These are phyloP conservation scores for Arabis alpina DNA, from an alignment of 345 rosid genomes.

Conservation along the genomic window DNA sequence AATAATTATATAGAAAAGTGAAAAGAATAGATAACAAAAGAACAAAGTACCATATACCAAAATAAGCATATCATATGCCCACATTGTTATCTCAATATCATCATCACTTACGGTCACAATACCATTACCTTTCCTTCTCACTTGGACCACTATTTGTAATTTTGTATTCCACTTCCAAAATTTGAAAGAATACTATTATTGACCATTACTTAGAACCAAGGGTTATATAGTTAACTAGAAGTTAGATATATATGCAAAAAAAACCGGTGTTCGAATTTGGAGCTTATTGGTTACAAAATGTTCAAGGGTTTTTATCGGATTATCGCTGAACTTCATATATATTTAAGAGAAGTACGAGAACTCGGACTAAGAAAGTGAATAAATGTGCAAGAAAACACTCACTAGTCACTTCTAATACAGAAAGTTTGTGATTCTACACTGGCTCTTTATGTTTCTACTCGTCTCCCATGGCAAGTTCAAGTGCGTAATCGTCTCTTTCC, in stretches of 20 bases:
- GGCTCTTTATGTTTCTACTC: constrained; percentile 48
- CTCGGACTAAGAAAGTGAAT: constrained; percentile 16
- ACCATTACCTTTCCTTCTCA: constrained; percentile 33
- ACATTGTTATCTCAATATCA: constrained; percentile 32
- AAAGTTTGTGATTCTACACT: not conserved
- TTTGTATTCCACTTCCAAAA: constrained; percentile 26
- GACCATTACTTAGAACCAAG: constrained; percentile 31
- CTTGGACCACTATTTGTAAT: constrained; percentile 41
- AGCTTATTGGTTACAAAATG: constrained; percentile 12
- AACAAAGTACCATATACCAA: constrained; percentile 38
- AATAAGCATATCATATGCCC: constrained; percentile 39
- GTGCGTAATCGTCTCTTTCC: constrained; percentile 96
- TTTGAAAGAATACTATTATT: constrained; percentile 3
- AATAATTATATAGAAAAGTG: not conserved
- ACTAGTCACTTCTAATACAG: constrained; percentile 28
- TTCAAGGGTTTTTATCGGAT: constrained; percentile 12
- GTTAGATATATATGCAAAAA: constrained; percentile 20
- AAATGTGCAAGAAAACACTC: constrained; percentile 9
- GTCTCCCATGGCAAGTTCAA: constrained; percentile 91
- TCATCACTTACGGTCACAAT: constrained; percentile 32
- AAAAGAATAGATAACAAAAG: constrained; percentile 33
- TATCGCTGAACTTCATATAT: constrained; percentile 5
- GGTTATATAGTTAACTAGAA: constrained; percentile 25
- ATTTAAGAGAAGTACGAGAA: constrained; percentile 21
- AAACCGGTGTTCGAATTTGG: not conserved